phyloP scores from a whole-genome alignment of 768 basidiomycete genomes.

The Erythrobasidium yunnanense region DNA sequence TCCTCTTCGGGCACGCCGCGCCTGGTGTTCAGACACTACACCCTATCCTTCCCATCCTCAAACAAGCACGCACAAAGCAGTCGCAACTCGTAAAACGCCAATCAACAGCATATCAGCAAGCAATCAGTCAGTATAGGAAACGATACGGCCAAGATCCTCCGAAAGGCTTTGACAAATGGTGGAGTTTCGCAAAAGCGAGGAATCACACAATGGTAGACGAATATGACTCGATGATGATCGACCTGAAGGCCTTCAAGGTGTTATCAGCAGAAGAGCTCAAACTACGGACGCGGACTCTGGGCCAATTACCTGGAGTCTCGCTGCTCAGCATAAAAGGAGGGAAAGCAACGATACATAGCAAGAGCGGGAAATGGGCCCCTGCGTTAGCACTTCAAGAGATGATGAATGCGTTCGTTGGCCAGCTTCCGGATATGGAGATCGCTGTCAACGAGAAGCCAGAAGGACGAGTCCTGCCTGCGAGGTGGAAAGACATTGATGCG shows the following conservation, averaged over 20 bases:
- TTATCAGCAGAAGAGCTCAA: conserved; percentile 32
- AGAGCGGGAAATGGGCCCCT: conserved; percentile 38
- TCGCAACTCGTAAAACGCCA: conserved; percentile 8
- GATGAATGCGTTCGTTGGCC: conserved; percentile 32
- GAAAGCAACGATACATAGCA: conserved; percentile 35
- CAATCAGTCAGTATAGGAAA: conserved; percentile 1
- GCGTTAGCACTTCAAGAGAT: conserved; percentile 38
- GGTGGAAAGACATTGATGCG: conserved; percentile 29
- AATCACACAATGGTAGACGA: conserved; percentile 40
- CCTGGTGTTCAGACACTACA: conserved; percentile 6
- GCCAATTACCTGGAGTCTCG: conserved; percentile 36
- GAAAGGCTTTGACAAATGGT: conserved; percentile 38
- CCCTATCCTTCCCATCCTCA: conserved; percentile 28
- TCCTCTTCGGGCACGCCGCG: conserved; percentile 12
- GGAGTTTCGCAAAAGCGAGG: conserved; percentile 37
- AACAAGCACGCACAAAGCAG: not conserved
- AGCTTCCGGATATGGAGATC: conserved; percentile 91
- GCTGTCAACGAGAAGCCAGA: conserved; percentile 88
- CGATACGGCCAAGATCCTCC: conserved; percentile 30
- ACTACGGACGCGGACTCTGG: conserved; percentile 35
- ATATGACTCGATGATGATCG: conserved; percentile 38
- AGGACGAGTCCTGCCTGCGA: conserved; percentile 60
- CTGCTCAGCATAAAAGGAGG: conserved; percentile 37
- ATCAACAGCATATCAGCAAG: conserved; percentile 7
- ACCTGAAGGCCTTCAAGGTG: conserved; percentile 33